Evolutionary conservation across 2,329 filamentous ascomycete species (phyloP), one percentile per base, ranked within the genome.

Genomic region (Cladosporium oxysporum): DNA sequence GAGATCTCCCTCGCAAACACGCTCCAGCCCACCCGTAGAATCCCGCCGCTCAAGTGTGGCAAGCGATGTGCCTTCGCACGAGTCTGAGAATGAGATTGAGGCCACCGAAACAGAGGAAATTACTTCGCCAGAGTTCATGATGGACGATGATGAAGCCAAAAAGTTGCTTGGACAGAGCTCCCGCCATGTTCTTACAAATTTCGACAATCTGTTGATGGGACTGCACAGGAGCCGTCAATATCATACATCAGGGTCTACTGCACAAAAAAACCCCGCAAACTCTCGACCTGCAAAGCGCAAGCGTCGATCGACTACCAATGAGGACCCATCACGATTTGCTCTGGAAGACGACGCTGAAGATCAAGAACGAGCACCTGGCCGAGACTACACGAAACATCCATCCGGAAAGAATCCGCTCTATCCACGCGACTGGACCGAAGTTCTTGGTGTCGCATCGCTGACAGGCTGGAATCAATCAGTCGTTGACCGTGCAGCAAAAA

Each of bases 371-470:
- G 12, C 7, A 11, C 5, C 29, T n/a, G 14, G 5, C 16, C 28
- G 28, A 21, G 29, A 16, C 68, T 26, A 37, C 53, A 44, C 18
- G 23, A 58, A 55, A 16, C 52, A 58, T 16, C 12, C 62, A 16
- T 49, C 59, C 21, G 49, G 60, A 7, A 29, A n/a, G n/a, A 66
- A 64, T 29, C 57, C 31, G 12, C 61, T 83, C 75, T 82, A 77
- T 16, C 79, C 87, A 14, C 85, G 91, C 26, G 91, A 96, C 79
- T 98, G 94, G 94, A 90, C 88, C 70, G 91, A 96, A 70, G 85
- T 97, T 1, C 79, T 97, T 31, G 91, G 91, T 0, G 83, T 92
- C 0, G 94, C 94, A 2, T 85, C 91, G 0, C 79, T 96, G 59
- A 86, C 86, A 1, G 92, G 91, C 0, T 93, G 93, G 78, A 81